Percentiles rank a stretch among this genome's conserved stretches.
phyloP scores from a whole-genome alignment of 176 grass and related monocot genomes.

The Musa acuminata region DNA sequence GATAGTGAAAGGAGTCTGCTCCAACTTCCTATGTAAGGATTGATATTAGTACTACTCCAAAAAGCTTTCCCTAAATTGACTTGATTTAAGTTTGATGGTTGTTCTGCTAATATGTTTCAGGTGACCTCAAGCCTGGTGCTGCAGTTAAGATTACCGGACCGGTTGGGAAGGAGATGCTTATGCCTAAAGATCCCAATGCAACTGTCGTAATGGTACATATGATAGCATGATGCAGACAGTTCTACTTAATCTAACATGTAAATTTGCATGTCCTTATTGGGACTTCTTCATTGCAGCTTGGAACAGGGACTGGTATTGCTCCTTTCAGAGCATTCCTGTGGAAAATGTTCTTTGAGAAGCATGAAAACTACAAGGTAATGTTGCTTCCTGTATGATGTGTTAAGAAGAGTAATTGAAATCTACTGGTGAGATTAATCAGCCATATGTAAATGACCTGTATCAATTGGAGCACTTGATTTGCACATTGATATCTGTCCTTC shows the following conservation, averaged over 20 bases:
- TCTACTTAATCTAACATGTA: neutral
- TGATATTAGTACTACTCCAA: neutral
- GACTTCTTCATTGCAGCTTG: constrained; percentile 52
- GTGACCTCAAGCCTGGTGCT: constrained; percentile 67
- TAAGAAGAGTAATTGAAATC: neutral
- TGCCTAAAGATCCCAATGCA: constrained; percentile 87
- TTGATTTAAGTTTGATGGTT: neutral
- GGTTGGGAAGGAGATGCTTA: constrained; percentile 97
- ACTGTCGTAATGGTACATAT: constrained; percentile 67
- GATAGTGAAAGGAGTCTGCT: constrained; percentile 93
- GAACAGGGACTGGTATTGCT: constrained; percentile 82
- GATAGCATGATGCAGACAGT: neutral
- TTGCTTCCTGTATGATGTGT: neutral
- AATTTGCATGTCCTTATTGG: neutral
- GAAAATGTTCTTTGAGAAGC: constrained; percentile 99
- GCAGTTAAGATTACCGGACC: constrained; percentile 80
- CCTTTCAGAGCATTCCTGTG: constrained; percentile 81
- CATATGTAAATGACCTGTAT: neutral
- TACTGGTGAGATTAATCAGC: neutral
- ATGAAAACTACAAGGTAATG: constrained; percentile 82
- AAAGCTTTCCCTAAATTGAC: neutral
- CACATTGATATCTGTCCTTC: neutral
- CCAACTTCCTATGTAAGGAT: constrained; percentile 76
- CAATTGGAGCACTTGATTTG: neutral
- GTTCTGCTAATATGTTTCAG: constrained; percentile 21